Conservation (phyloP, 257 asterid species). For the Solanum tarapatanum region DNA sequence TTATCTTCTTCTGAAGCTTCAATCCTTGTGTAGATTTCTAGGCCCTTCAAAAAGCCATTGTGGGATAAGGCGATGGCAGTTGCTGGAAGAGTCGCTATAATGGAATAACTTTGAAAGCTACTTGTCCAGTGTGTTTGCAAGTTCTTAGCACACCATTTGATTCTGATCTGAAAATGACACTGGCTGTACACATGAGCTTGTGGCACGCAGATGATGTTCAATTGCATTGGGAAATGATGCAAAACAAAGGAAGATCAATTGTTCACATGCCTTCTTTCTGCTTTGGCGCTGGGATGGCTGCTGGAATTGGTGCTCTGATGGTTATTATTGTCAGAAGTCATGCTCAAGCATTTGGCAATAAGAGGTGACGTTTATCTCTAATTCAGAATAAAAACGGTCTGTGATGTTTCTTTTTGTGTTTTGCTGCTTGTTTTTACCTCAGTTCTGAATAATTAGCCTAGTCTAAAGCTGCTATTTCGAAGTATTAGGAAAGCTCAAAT, state of each 20-base stretch:
- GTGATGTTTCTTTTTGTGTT: neutral
- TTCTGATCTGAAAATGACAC: slow-evolving; percentile 46
- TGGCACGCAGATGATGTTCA: slow-evolving; percentile 81
- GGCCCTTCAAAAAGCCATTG: slow-evolving; percentile 19
- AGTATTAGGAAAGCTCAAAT: neutral
- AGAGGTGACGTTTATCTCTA: neutral
- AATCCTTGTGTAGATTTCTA: slow-evolving; percentile 26
- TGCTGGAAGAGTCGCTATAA: slow-evolving; percentile 55
- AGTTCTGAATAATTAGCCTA: neutral
- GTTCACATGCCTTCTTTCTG: slow-evolving; percentile 51
- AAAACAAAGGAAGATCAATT: slow-evolving; percentile 22
- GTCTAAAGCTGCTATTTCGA: neutral
- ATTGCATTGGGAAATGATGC: slow-evolving; percentile 71
- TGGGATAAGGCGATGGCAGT: slow-evolving; percentile 61
- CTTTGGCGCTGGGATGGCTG: slow-evolving; percentile 54
- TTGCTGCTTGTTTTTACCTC: neutral
- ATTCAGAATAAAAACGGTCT: neutral
- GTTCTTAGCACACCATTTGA: slow-evolving; percentile 18
- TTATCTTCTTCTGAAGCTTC: neutral
- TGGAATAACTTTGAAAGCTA: slow-evolving; percentile 25
- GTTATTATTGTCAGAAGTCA: slow-evolving; percentile 30
- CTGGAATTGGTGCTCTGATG: slow-evolving; percentile 48
- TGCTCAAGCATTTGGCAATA: slow-evolving; percentile 8
- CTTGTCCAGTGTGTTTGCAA: slow-evolving; percentile 67
- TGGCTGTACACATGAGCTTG: slow-evolving; percentile 75